Base-by-base conservation (phyloP, 371 early-diverging fungal genomes). In the Coemansia sp. region DNA sequence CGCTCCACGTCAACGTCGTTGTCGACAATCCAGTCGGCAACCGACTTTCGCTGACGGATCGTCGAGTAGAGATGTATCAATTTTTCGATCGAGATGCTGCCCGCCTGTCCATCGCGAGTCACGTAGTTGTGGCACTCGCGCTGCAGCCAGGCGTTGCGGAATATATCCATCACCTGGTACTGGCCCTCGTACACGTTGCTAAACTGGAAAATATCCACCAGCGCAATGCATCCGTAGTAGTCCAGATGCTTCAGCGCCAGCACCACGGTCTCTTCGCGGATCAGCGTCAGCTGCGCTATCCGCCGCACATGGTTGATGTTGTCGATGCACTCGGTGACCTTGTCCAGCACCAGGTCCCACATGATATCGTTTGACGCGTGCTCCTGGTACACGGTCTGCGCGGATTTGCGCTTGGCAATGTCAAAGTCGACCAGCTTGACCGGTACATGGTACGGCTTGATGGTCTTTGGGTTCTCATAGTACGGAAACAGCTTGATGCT, bases 181-280 rank as follows among this genome's bases (percentile, higher is more conserved):
- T 63, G 67, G 6, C 59, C 38, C 60, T 70, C 69, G 30, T 78
- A 79, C 4, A 70, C 34, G 41, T 78, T 78, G 39, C 67, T 47
- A 35, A 79, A 79, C 59, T 74, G 78, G 42, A 79, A 78, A 9
- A 79, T 78, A 16, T 78, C 78, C 7, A 65, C 69, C 41, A 78
- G 41, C 34, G 36, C 47, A 26, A 78, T 79, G 32, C 78, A 78
- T 43, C 78, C 78, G 57, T 63, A 77, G 52, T 71, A 78, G 20
- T 78, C 68, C 54, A 78, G 35, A 36, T 78, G 78, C 40, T 57
- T 57, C 2, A 78, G 68, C 35, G 78, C 78, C 49, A 50, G 7
- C 4, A 78, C 32, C 11, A 74, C 79, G 1, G 64, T 59, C n/a
- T 62, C 54, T 39, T 59, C 71, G 35, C 43, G 58, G 6, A 77